Base-by-base conservation (phyloP, 371 early-diverging fungal species). In the Capniomyces stellatus region DNA sequence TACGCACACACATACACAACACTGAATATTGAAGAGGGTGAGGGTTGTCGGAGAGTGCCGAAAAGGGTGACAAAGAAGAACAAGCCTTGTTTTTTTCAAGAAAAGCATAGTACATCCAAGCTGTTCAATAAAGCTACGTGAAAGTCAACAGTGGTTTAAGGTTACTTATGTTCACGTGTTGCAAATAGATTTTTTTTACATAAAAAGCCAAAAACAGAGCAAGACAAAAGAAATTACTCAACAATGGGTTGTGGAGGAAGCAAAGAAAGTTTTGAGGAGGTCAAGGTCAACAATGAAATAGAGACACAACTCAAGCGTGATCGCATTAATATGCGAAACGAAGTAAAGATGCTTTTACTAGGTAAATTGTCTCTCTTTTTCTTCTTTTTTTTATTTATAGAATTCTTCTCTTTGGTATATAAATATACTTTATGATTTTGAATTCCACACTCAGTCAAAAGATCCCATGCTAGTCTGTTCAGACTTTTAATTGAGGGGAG, bases 301-400 rank as follows among this genome's bases (percentile, higher is more conserved):
- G 90, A 93, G 49, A 76, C 75, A 56, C 84, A 86, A 59, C 71
- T 96, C 47, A 83, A 79, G 62, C 67, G 75, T 46, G 94, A 92
- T 55, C 75, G 81, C 48, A 62, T 75, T 46, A 76, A 72, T 35
- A 64, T 81, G 71, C 74, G 78, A 39, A 89, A 89, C 58, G 94
- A 93, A 71, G 84, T 93, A 59, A 96, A 96, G 77, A 85, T 93
- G 81, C 72, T 95, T 40, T 69, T 95, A 54, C 78, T 95, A 12
- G 96, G 92, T 88, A 72, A 64, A 40, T 46, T 10, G 12, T 23
- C 12, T 46, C 12, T 23, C 4, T 19, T 46, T 46, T 23, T 23
- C 6, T 46, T 4, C 8, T 23, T 46, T 46, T 19, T 46, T 23
- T 6, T 35, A 10, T 35, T 10, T 6, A 6, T 10, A 35, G 35